Base-by-base conservation (phyloP, 257 asterid genomes). In the Fraxinus cuspidata region DNA sequence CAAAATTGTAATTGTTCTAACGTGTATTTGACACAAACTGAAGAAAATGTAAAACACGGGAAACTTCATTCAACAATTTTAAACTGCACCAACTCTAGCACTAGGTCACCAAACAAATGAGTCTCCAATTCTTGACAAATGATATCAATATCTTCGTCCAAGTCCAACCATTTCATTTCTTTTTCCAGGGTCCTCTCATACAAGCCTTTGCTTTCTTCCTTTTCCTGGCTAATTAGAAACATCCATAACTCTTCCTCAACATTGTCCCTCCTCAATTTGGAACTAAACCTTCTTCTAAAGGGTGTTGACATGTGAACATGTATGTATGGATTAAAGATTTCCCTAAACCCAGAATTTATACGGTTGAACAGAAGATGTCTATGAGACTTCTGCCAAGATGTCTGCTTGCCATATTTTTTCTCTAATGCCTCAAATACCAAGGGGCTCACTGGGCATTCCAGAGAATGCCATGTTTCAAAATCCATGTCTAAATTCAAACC, bases 301-400 rank as follows among this genome's bases (percentile, higher is more conserved):
- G 82, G 73, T 10, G 49, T 79, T 74, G 76, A 71, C 0, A 58
- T 29, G 47, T 37, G 78, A 56, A 80, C 75, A 78, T 74, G 73
- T 71, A 77, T 38, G 71, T 64, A 74, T 2, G 81, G 86, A 76
- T 56, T 60, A 32, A 82, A 72, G 72, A 90, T 90, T 53, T 77
- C 79, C 80, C 69, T 38, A 79, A 92, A 77, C 32, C 89, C 89
- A 32, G 85, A 80, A 77, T 88, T 94, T 74, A 92, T 86, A 63
- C 81, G 84, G 83, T 94, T 94, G 77, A 94, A 94, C 66, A 89
- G 80, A 79, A 89, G 94, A 79, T 49, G 84, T 81, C 97, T 89
- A 66, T 88, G 94, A 6, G 85, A 83, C 78, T 82, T 88, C 16
- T 38, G 74, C 95, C 96, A 94, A 80, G 89, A 87, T 53, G 86